phyloP scores from a whole-genome alignment of 2,329 filamentous ascomycete species.

The Penicillium italicum region DNA sequence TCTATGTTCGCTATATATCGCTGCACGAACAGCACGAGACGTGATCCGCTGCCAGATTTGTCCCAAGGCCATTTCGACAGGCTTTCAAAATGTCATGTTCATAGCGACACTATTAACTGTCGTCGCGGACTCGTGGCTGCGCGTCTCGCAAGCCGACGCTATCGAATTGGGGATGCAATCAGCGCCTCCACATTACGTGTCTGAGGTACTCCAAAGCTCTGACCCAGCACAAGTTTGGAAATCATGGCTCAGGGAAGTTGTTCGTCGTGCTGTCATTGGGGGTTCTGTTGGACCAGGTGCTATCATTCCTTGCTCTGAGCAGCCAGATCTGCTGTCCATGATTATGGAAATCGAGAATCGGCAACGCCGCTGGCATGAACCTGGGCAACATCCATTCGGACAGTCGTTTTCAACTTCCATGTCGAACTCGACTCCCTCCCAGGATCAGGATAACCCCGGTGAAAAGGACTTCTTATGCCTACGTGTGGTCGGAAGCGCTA shows the following conservation, averaged over 20 bases:
- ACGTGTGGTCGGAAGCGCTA: slow-evolving; percentile 34
- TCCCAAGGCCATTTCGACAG: slow-evolving; percentile 41
- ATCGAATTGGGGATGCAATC: slow-evolving; percentile 36
- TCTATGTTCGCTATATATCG: slow-evolving; percentile 43
- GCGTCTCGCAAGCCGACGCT: slow-evolving; percentile 36
- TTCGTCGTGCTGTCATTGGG: slow-evolving; percentile 38
- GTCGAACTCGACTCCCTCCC: not conserved
- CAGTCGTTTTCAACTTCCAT: slow-evolving; percentile 8
- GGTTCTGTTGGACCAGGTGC: slow-evolving; percentile 24
- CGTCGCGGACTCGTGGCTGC: slow-evolving; percentile 44
- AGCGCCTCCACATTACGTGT: slow-evolving; percentile 32
- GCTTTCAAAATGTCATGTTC: slow-evolving; percentile 47
- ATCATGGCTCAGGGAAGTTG: slow-evolving; percentile 38
- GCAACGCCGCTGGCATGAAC: slow-evolving; percentile 42
- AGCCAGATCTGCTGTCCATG: slow-evolving; percentile 37
- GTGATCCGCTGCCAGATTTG: slow-evolving; percentile 45
- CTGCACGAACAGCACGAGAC: slow-evolving; percentile 39
- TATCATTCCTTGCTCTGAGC: slow-evolving; percentile 27
- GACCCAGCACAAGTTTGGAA: slow-evolving; percentile 34
- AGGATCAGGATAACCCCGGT: slow-evolving; percentile 8
- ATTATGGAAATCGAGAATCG: slow-evolving; percentile 42
- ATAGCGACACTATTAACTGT: slow-evolving; percentile 45
- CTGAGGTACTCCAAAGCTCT: slow-evolving; percentile 26
- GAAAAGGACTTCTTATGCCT: slow-evolving; percentile 36
- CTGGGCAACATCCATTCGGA: slow-evolving; percentile 21